A percentile compares a stretch with the other conserved stretches of the same genome.
Conservation (phyloP, 2,329 filamentous ascomycete species). For the Pestalotiopsis sp. region DNA sequence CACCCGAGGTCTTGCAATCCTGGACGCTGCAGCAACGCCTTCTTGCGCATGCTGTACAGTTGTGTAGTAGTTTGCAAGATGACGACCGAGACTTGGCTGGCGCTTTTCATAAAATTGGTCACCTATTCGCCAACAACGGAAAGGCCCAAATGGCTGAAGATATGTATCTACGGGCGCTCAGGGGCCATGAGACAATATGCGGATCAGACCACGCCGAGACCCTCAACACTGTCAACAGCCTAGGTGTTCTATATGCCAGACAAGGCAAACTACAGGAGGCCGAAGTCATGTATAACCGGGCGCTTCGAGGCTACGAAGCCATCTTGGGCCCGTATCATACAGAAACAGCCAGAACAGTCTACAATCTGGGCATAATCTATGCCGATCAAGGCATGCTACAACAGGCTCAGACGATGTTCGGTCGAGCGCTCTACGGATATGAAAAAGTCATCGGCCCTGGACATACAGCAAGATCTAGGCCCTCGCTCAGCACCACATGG, state of each 20-base stretch:
- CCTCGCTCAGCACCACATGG: background rate
- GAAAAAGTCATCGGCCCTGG: background rate
- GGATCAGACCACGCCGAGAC: conserved; percentile 9
- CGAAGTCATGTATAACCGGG: conserved; percentile 7
- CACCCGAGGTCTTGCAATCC: conserved; percentile 7
- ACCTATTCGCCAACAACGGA: background rate
- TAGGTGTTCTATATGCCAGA: conserved; percentile 6
- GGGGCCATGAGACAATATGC: background rate
- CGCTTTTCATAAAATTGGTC: conserved; percentile 10
- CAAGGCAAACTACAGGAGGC: conserved; percentile 5
- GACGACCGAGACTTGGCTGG: conserved; percentile 12
- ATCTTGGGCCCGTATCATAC: conserved; percentile 1
- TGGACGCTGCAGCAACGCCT: conserved; percentile 20
- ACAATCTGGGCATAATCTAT: conserved; percentile 32
- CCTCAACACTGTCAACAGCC: conserved; percentile 18
- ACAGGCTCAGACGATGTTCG: conserved; percentile 30
- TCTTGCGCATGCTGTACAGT: conserved; percentile 16
- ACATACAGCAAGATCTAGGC: background rate
- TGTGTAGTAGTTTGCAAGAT: conserved; percentile 6
- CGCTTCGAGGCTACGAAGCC: conserved; percentile 8
- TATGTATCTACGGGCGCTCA: conserved; percentile 3
- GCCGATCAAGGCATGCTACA: conserved; percentile 21
- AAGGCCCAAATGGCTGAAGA: background rate
- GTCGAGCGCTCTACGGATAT: conserved; percentile 28
- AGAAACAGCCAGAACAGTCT: conserved; percentile 12